Evolutionary conservation across 2,329 filamentous ascomycete species (phyloP).

Genomic region (Cladosporium sp.): DNA sequence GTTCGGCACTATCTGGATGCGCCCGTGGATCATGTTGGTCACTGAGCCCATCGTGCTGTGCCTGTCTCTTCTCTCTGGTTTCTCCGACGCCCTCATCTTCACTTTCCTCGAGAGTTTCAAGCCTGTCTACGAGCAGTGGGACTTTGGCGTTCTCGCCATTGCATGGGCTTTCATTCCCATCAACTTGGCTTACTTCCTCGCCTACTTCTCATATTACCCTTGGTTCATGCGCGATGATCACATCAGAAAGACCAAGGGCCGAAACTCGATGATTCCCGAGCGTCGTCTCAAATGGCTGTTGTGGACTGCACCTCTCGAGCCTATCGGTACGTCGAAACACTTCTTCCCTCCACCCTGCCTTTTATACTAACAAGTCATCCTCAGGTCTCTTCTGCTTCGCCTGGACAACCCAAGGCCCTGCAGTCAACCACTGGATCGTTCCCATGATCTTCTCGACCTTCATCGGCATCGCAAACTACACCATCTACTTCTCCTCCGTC

Average conservation of each 20-base stretch:
- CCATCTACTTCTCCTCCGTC: slow-evolving; percentile 68
- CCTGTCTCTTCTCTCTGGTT: slow-evolving; percentile 63
- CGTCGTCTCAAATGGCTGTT: slow-evolving; percentile 60
- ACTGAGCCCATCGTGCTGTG: slow-evolving; percentile 67
- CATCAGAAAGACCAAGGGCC: slow-evolving; percentile 41
- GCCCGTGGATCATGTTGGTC: slow-evolving; percentile 67
- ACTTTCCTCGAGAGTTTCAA: slow-evolving; percentile 68
- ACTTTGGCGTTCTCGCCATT: slow-evolving; percentile 51
- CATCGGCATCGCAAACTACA: slow-evolving; percentile 66
- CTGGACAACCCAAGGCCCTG: slow-evolving; percentile 59
- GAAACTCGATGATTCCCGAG: slow-evolving; percentile 53
- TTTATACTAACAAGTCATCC: slow-evolving; percentile 51
- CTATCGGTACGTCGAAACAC: slow-evolving; percentile 46
- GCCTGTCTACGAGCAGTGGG: slow-evolving; percentile 62
- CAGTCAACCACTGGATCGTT: slow-evolving; percentile 51
- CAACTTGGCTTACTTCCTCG: slow-evolving; percentile 47
- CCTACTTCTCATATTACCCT: slow-evolving; percentile 56
- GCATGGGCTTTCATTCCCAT: slow-evolving; percentile 57
- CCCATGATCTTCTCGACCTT: slow-evolving; percentile 59
- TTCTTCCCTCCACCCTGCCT: fast-evolving
- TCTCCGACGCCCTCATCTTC: slow-evolving; percentile 69
- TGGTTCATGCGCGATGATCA: slow-evolving; percentile 52
- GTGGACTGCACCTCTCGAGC: slow-evolving; percentile 45
- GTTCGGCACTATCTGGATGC: slow-evolving; percentile 48
- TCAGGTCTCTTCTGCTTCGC: slow-evolving; percentile 62